A percentile compares a stretch with the other conserved stretches of the same genome.
Evolutionary conservation across 75 land plant species (phyloP).

Genomic region (Picea sitchensis): DNA sequence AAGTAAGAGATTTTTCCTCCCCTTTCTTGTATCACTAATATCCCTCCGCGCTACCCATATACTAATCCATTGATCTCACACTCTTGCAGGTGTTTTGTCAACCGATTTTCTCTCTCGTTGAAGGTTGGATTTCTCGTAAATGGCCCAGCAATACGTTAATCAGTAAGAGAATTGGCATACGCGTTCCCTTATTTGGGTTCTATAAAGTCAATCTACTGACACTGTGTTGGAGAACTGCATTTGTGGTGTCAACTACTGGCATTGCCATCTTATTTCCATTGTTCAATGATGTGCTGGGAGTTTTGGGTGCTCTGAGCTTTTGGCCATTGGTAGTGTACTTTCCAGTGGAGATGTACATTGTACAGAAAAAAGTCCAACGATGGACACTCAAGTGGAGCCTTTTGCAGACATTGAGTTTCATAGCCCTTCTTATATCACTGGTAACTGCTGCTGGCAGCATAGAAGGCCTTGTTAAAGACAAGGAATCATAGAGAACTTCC

Average conservation of each 20-base stretch:
- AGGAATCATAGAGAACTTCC: no score
- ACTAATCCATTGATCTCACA: neutral
- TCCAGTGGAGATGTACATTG: slow-evolving; percentile 39
- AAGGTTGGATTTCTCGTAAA: slow-evolving; percentile 10
- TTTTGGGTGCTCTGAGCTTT: slow-evolving; percentile 37
- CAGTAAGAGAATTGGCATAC: slow-evolving; percentile 11
- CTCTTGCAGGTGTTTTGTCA: slow-evolving; percentile 32
- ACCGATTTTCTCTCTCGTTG: slow-evolving; percentile 30
- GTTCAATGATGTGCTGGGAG: slow-evolving; percentile 37
- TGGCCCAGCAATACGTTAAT: slow-evolving; percentile 35
- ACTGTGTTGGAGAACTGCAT: slow-evolving; percentile 34
- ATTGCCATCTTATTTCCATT: slow-evolving; percentile 36
- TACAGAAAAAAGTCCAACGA: slow-evolving; percentile 10
- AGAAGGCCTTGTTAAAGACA: slow-evolving; percentile 14
- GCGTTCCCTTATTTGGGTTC: slow-evolving; percentile 14
- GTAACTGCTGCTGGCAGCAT: slow-evolving; percentile 18
- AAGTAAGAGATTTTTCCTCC: neutral
- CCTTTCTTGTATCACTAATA: no score
- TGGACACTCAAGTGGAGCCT: slow-evolving; percentile 29
- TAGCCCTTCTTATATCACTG: slow-evolving; percentile 23
- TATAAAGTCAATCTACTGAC: slow-evolving; percentile 22
- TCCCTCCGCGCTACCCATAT: no score
- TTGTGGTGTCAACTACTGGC: slow-evolving; percentile 34
- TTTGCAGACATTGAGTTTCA: slow-evolving; percentile 16
- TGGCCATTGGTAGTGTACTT: slow-evolving; percentile 51